Evolutionary conservation across 208 protist species (phyloP).

Genomic region (Trichomonas gallinae): DNA sequence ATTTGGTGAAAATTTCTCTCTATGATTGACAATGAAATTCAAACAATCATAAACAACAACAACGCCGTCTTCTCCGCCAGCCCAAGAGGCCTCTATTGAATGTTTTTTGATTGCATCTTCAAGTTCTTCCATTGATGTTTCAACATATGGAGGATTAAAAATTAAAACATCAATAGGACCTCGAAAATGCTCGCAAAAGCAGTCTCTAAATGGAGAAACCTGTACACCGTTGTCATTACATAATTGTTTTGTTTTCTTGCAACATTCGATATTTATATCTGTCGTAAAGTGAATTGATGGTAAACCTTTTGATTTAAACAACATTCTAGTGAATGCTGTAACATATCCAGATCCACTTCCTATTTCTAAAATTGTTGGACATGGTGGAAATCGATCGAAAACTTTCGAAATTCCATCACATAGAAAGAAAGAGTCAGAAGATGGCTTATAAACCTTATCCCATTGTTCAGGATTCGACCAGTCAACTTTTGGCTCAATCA

Average conservation of each 20-base stretch:
- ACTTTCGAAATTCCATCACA: neutral
- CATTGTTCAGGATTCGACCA: neutral
- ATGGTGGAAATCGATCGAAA: neutral
- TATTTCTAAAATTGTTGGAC: neutral
- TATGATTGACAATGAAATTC: neutral
- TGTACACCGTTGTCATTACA: neutral
- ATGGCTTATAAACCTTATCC: neutral
- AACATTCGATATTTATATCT: conserved; percentile 3
- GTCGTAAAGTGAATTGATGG: neutral
- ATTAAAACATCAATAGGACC: conserved; percentile 1
- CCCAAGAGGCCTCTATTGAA: neutral
- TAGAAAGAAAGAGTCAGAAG: conserved; percentile 3
- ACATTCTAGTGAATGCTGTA: neutral
- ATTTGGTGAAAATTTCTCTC: neutral
- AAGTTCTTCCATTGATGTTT: neutral
- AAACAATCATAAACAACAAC: neutral
- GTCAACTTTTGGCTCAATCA: neutral
- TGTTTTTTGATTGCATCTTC: neutral
- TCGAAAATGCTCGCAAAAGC: neutral
- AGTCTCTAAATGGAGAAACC: neutral
- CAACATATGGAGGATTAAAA: conserved; percentile 21
- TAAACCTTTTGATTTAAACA: neutral
- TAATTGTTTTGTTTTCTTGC: neutral
- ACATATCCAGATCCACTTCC: conserved; percentile 5
- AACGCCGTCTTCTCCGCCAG: neutral